Percentiles rank a stretch among this genome's conserved stretches.
phyloP scores from a whole-genome alignment of 495 filamentous ascomycete species.

The Podospora conica region DNA sequence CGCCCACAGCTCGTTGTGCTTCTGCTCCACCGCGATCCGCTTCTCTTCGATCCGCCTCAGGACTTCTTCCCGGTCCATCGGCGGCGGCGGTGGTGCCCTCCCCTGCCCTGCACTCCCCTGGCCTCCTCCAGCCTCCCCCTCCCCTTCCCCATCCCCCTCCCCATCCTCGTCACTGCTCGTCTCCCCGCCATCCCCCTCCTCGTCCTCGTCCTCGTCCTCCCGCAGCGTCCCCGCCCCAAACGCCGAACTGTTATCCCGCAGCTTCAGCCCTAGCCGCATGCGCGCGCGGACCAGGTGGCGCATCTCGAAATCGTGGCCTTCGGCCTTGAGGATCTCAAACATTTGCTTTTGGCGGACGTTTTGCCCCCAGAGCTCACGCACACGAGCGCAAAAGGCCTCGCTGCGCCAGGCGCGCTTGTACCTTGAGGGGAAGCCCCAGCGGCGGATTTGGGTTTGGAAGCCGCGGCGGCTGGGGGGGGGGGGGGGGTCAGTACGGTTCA shows the following conservation, averaged over 20 bases:
- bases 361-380: conserved; percentile 69
- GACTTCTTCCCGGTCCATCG: conserved; percentile 32
- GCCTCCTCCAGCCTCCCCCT: conserved; percentile 20
- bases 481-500: conserved; percentile 8
- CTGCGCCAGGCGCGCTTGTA: conserved; percentile 65
- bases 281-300: conserved; percentile 62
- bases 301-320: conserved; percentile 67
- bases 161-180: conserved; percentile 1
- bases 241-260: conserved; percentile 55
- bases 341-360: conserved; percentile 67
- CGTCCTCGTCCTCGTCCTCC: conserved; percentile 14
- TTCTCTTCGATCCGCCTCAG: conserved; percentile 51
- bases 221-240: conserved; percentile 12
- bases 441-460: conserved; percentile 66
- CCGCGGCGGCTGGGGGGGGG: conserved; percentile 55
- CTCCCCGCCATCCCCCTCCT: conserved; percentile 22
- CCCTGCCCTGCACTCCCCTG: neutral
- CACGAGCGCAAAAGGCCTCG: conserved; percentile 54
- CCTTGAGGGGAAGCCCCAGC: conserved; percentile 73
- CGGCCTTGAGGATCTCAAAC: conserved; percentile 56
- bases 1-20: conserved; percentile 58
- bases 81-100: conserved; percentile 1
- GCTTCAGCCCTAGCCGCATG: conserved; percentile 55
- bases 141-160: conserved; percentile 17
- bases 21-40: conserved; percentile 51